These are phyloP conservation scores for Phytophthora fragariae DNA, from an alignment of 352 stramenopile genomes.

Conservation along the genomic window DNA sequence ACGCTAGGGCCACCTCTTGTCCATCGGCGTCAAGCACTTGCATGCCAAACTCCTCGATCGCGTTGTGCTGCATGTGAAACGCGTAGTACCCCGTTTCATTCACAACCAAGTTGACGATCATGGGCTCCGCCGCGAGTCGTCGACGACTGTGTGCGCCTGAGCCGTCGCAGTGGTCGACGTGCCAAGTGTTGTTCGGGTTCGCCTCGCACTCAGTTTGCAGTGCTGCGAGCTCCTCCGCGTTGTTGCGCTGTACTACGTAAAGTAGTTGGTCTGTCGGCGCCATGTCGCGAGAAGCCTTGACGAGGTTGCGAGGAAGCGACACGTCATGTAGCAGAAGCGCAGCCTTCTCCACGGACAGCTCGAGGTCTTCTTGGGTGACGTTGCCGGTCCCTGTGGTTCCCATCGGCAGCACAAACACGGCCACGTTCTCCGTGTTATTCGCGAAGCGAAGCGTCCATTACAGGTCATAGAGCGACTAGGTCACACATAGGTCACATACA, in stretches of 20 bases:
- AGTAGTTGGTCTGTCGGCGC: slow-evolving; percentile 47
- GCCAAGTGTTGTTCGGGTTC: slow-evolving; percentile 50
- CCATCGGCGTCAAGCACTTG: slow-evolving; percentile 36
- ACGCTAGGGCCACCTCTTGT: slow-evolving; percentile 14
- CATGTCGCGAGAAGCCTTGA: slow-evolving; percentile 52
- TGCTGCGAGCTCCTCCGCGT: slow-evolving; percentile 46
- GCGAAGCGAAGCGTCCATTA: not conserved
- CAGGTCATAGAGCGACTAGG: too few relatives aligned
- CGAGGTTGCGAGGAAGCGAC: slow-evolving; percentile 47
- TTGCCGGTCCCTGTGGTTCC: slow-evolving; percentile 22
- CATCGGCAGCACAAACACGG: slow-evolving; percentile 49
- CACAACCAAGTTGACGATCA: slow-evolving; percentile 55
- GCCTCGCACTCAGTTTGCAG: slow-evolving; percentile 49
- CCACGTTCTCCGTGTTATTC: slow-evolving; percentile 60
- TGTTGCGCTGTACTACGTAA: slow-evolving; percentile 60
- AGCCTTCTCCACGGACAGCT: slow-evolving; percentile 35
- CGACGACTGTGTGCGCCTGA: slow-evolving; percentile 39
- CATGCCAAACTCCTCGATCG: slow-evolving; percentile 55
- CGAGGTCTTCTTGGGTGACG: slow-evolving; percentile 33
- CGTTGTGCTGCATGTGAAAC: slow-evolving; percentile 62
- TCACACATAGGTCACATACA: too few relatives aligned
- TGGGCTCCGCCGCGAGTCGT: slow-evolving; percentile 37
- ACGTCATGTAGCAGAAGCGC: slow-evolving; percentile 46
- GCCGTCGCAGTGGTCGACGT: slow-evolving; percentile 59
- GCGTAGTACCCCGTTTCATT: slow-evolving; percentile 41